Evolutionary conservation across 164 flowering plant genomes (phyloP).

Genomic region (Magnolia changhungtana): DNA sequence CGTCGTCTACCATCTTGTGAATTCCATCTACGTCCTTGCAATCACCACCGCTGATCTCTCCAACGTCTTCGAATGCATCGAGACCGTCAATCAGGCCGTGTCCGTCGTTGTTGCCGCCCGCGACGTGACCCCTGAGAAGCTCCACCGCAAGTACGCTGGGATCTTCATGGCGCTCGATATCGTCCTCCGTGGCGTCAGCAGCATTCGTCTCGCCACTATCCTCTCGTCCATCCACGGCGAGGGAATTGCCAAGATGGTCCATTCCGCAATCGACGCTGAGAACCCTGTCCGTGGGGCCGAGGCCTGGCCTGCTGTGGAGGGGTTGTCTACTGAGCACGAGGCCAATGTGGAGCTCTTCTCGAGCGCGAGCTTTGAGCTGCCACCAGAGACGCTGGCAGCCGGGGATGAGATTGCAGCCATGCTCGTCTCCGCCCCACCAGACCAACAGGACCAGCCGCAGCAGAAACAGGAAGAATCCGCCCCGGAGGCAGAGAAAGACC

Average conservation of each 20-base stretch:
- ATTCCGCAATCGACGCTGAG: conserved; percentile 74
- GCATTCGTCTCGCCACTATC: conserved; percentile 77
- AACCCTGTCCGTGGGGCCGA: conserved; percentile 82
- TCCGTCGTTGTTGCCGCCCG: conserved; percentile 86
- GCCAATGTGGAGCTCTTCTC: conserved; percentile 60
- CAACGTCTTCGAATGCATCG: conserved; percentile 89
- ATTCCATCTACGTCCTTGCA: conserved; percentile 79
- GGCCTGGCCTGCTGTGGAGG: conserved; percentile 57
- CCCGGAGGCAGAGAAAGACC: conserved; percentile 51
- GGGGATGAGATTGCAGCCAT: conserved; percentile 77
- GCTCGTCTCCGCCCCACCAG: conserved; percentile 30
- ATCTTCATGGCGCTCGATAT: conserved; percentile 90
- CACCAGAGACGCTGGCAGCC: conserved; percentile 73
- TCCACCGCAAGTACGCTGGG: conserved; percentile 76
- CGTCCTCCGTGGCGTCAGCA: conserved; percentile 76
- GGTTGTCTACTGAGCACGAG: conserved; percentile 50
- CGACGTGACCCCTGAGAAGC: conserved; percentile 91
- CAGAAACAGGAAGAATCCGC: conserved; percentile 40
- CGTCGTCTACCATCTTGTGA: conserved; percentile 83
- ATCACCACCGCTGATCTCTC: conserved; percentile 64
- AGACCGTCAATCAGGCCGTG: conserved; percentile 87
- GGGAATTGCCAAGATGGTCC: conserved; percentile 88
- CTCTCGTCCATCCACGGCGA: conserved; percentile 88
- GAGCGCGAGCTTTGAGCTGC: conserved; percentile 62
- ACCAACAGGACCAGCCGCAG: conserved; percentile 29